Evolutionary conservation across 257 asterid species (phyloP).

Genomic region (Linderniella brevidens): DNA sequence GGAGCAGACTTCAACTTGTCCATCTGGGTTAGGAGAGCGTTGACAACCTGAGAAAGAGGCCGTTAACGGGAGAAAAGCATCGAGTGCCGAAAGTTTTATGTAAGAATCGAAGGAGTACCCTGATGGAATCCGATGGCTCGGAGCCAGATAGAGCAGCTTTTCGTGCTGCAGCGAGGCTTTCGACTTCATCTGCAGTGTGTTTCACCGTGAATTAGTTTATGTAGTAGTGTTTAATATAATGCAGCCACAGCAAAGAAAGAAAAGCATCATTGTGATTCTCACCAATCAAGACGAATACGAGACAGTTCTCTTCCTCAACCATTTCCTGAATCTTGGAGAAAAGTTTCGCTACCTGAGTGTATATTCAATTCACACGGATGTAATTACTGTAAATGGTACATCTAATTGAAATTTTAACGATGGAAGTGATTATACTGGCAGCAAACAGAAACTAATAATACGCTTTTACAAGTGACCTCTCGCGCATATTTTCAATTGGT

Average conservation of each 20-base stretch:
- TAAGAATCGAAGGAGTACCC: slow-evolving; percentile 33
- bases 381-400: too few species aligned
- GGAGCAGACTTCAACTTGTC: slow-evolving; percentile 86
- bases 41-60: slow-evolving; percentile 62
- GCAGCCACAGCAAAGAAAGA: neutral
- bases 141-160: slow-evolving; percentile 96
- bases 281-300: slow-evolving; percentile 96
- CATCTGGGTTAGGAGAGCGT: slow-evolving; percentile 90
- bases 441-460: too few species aligned
- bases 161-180: slow-evolving; percentile 99
- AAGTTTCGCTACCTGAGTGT: slow-evolving; percentile 77
- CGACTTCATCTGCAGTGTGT: slow-evolving; percentile 80
- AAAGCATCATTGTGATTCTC: slow-evolving; percentile 18
- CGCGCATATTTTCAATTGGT: too few species aligned
- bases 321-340: slow-evolving; percentile 89
- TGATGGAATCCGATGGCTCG: slow-evolving; percentile 98
- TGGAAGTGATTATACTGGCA: too few species aligned
- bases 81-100: neutral
- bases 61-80: neutral
- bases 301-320: slow-evolving; percentile 87
- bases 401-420: too few species aligned
- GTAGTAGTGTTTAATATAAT: neutral
- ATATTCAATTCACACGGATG: slow-evolving; percentile 2
- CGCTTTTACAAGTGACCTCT: too few species aligned
- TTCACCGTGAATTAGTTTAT: neutral